phyloP scores from a whole-genome alignment of 805 yeast species.

The Starmerella sp. region DNA sequence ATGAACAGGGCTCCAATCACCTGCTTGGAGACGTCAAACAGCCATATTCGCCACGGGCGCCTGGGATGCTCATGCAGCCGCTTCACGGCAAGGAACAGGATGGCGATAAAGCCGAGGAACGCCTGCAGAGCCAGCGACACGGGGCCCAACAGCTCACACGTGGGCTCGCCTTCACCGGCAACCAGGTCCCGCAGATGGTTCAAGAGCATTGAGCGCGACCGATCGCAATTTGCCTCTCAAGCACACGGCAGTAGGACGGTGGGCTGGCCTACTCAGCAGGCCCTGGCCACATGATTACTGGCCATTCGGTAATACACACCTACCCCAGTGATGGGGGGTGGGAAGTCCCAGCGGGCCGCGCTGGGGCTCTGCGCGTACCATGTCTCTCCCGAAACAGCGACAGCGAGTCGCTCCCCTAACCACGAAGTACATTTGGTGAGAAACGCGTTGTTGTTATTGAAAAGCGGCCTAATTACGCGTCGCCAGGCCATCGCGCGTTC shows the following conservation, averaged over 20 bases:
- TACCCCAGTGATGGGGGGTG: neutral
- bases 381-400: too few relatives aligned
- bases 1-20: slow-evolving; percentile 76
- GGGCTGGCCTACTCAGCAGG: neutral
- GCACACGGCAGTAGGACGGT: neutral
- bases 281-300: neutral
- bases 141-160: slow-evolving; percentile 69
- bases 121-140: slow-evolving; percentile 72
- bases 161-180: slow-evolving; percentile 10
- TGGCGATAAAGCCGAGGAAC: slow-evolving; percentile 62
- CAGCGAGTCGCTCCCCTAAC: neutral
- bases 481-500: neutral
- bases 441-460: neutral
- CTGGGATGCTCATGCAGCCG: slow-evolving; percentile 72
- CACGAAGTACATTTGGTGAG: neutral
- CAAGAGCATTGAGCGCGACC: neutral
- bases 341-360: too few relatives aligned
- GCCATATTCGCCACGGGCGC: slow-evolving; percentile 82
- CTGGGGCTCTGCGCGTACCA: too few relatives aligned
- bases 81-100: slow-evolving; percentile 62
- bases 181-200: neutral
- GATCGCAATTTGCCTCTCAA: neutral
- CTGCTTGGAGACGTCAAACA: slow-evolving; percentile 82
- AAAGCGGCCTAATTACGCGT: neutral
- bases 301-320: neutral